Evolutionary conservation across 176 grass and related monocot genomes (phyloP).

Genomic region (Alloteropsis semialata): DNA sequence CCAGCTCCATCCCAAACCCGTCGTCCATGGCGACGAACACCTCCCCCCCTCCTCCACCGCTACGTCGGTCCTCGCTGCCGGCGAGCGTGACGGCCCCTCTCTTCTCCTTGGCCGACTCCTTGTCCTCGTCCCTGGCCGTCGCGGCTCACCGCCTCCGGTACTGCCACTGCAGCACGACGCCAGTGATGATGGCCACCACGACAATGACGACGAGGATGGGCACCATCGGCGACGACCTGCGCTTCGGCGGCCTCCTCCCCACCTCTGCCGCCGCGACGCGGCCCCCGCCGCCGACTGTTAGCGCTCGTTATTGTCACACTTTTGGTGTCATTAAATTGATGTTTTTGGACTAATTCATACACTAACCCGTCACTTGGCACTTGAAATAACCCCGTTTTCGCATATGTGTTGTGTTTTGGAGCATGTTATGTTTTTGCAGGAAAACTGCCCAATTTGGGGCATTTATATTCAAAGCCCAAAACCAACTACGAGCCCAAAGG

Average conservation of each 20-base stretch:
- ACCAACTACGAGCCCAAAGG: no score
- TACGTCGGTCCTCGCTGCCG: constrained; percentile 51
- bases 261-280: constrained; percentile 48
- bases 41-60: constrained; percentile 61
- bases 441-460: no score
- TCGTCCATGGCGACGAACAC: constrained; percentile 85
- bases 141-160: constrained; percentile 50
- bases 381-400: no score
- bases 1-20: constrained; percentile 83
- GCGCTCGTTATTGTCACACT: no score
- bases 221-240: constrained; percentile 41
- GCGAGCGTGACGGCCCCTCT: constrained; percentile 26
- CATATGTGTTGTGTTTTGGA: no score
- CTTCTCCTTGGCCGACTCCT: constrained; percentile 54
- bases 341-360: no score
- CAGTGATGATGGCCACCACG: constrained; percentile 37
- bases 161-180: constrained; percentile 74
- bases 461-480: no score
- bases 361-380: no score
- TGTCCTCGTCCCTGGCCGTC: constrained; percentile 24
- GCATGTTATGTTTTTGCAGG: no score
- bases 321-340: no score
- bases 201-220: constrained; percentile 60
- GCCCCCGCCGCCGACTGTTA: no score
- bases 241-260: constrained; percentile 22